A percentile compares a stretch with the other conserved stretches of the same genome.
Evolutionary conservation across 768 basidiomycete genomes (phyloP).

Genomic region (Boletus patriciae): DNA sequence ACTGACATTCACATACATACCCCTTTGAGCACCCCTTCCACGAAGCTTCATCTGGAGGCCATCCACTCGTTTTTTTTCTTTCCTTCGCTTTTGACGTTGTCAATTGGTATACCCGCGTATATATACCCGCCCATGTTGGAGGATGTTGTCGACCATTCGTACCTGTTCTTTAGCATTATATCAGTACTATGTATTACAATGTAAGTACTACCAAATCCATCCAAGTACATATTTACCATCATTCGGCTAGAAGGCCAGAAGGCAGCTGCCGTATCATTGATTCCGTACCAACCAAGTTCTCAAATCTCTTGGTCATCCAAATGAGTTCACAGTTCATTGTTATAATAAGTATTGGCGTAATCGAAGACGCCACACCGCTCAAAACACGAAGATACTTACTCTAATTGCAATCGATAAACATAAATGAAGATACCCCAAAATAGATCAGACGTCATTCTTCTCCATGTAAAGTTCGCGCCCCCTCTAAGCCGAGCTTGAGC

Average conservation of each 20-base stretch:
- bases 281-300: not conserved
- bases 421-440: not conserved
- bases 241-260: not conserved
- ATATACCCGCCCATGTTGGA: not conserved
- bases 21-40: not conserved
- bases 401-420: not conserved
- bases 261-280: no score
- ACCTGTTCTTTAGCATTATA: not conserved
- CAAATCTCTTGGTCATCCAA: not conserved
- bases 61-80: not conserved
- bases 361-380: not conserved
- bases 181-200: not conserved
- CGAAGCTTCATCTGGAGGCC: not conserved
- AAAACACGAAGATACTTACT: not conserved
- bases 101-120: slow-evolving; percentile 1
- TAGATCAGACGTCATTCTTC: not conserved
- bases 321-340: no score
- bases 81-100: not conserved
- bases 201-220: not conserved
- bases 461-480: slow-evolving; percentile 10
- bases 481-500: slow-evolving; percentile 26
- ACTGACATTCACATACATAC: not conserved
- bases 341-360: not conserved
- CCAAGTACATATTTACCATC: not conserved
- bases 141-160: not conserved